phyloP scores from a whole-genome alignment of 2,329 filamentous ascomycete genomes.

The Pseudofabraea citricarpa region DNA sequence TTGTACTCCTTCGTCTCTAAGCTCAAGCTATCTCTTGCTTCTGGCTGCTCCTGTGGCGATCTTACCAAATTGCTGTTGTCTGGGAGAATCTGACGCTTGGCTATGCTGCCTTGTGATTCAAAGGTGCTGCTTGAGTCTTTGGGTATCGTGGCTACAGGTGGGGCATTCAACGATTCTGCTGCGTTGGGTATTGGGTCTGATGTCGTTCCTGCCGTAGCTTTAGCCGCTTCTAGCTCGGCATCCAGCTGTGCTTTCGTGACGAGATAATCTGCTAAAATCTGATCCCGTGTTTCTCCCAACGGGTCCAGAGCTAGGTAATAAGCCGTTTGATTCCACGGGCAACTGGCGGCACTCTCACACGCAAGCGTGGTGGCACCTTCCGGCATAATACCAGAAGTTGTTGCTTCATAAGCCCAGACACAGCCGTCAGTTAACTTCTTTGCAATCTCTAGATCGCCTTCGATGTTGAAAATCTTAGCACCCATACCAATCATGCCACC shows the following conservation, averaged over 20 bases:
- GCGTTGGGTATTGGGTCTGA: not conserved
- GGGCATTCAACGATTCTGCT: not conserved
- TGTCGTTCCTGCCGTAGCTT: constrained; percentile 1
- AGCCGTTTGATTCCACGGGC: constrained; percentile 25
- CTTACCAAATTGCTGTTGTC: not conserved
- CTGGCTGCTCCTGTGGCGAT: not conserved
- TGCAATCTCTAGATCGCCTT: constrained; percentile 57
- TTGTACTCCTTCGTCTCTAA: not conserved
- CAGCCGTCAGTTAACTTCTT: constrained; percentile 65
- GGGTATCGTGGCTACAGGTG: no score
- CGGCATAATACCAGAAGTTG: constrained; percentile 60
- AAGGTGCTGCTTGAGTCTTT: no score
- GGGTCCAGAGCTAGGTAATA: constrained; percentile 29
- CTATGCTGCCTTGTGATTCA: no score
- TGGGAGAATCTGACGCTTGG: not conserved
- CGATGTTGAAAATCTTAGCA: constrained; percentile 54
- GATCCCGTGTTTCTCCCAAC: constrained; percentile 35
- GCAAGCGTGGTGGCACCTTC: constrained; percentile 45
- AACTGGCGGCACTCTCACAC: constrained; percentile 33
- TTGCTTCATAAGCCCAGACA: constrained; percentile 63
- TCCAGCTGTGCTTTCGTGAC: constrained; percentile 34
- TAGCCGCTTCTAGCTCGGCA: constrained; percentile 19
- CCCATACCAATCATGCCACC: constrained; percentile 67
- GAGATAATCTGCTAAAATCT: constrained; percentile 37
- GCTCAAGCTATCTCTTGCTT: not conserved